phyloP scores from a whole-genome alignment of 352 stramenopile genomes.

The Pilasporangium apinafurcum region DNA sequence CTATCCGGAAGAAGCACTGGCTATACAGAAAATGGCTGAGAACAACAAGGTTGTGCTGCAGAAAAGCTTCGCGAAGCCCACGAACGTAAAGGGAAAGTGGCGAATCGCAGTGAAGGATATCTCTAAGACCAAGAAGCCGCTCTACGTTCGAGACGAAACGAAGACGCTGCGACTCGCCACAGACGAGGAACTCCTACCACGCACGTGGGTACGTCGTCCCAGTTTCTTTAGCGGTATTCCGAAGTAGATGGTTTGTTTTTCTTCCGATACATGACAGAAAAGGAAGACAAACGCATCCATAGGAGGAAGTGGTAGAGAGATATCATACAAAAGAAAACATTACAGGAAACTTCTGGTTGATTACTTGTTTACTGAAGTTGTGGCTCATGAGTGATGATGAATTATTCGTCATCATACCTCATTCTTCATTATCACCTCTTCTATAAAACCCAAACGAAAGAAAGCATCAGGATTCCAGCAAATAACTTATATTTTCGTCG shows the following conservation, averaged over 20 bases:
- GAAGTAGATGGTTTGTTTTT: too few species aligned
- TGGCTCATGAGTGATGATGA: too few species aligned
- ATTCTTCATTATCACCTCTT: too few species aligned
- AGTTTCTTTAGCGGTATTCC: slow-evolving; percentile 68
- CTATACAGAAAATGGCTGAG: slow-evolving; percentile 58
- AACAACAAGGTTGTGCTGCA: slow-evolving; percentile 70
- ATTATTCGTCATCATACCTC: too few species aligned
- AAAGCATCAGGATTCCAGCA: too few species aligned
- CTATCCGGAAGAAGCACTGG: slow-evolving; percentile 68
- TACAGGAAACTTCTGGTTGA: not conserved
- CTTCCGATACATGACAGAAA: too few species aligned
- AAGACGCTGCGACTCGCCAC: slow-evolving; percentile 58
- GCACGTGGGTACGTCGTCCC: slow-evolving; percentile 76
- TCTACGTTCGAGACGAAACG: slow-evolving; percentile 57
- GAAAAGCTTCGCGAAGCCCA: slow-evolving; percentile 76
- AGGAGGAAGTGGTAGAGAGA: slow-evolving; percentile 1
- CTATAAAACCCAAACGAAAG: too few species aligned
- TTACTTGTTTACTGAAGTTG: not conserved
- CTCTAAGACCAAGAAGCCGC: slow-evolving; percentile 70
- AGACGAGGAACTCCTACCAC: slow-evolving; percentile 68
- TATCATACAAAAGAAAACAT: slow-evolving; percentile 3
- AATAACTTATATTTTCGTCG: too few species aligned
- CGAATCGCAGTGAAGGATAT: slow-evolving; percentile 81
- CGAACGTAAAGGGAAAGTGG: slow-evolving; percentile 50
- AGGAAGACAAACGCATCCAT: not conserved